Percentiles rank a stretch among this genome's conserved stretches.
Conservation (phyloP, 2,329 filamentous ascomycete genomes). For the Paracoccidioides brasiliensis region DNA sequence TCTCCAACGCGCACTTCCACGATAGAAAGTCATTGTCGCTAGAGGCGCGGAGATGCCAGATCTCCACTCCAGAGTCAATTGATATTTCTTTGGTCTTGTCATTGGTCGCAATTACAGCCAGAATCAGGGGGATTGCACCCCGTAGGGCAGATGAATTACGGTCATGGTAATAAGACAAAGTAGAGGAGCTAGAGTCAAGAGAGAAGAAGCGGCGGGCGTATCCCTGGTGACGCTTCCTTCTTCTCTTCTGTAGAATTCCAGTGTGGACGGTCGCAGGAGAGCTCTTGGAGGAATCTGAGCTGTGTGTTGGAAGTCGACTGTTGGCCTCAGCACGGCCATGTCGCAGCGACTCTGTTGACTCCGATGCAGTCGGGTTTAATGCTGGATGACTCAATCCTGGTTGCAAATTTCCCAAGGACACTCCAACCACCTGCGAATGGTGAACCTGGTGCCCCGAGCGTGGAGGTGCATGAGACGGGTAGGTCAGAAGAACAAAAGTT, state of each 20-base stretch:
- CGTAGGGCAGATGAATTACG: slow-evolving; percentile 83
- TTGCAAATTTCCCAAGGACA: neutral
- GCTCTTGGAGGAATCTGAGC: slow-evolving; percentile 15
- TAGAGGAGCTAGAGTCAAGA: slow-evolving; percentile 84
- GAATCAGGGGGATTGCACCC: slow-evolving; percentile 79
- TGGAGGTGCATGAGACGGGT: slow-evolving; percentile 56
- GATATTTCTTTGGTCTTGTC: slow-evolving; percentile 82
- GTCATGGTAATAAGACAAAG: slow-evolving; percentile 91
- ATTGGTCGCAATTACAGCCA: slow-evolving; percentile 83
- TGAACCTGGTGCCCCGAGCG: slow-evolving; percentile 32
- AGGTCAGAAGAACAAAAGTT: slow-evolving; percentile 87
- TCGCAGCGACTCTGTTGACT: slow-evolving; percentile 40
- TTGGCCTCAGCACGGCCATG: slow-evolving; percentile 17
- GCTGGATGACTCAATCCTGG: slow-evolving; percentile 23
- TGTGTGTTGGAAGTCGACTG: slow-evolving; percentile 10
- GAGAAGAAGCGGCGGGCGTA: slow-evolving; percentile 92
- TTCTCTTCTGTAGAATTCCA: slow-evolving; percentile 74
- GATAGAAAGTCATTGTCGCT: slow-evolving; percentile 74
- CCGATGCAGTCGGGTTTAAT: slow-evolving; percentile 28
- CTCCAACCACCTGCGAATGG: slow-evolving; percentile 40
- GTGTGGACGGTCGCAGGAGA: slow-evolving; percentile 54
- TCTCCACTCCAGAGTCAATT: slow-evolving; percentile 90
- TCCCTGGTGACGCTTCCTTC: slow-evolving; percentile 85
- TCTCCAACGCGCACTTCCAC: slow-evolving; percentile 78
- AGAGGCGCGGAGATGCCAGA: slow-evolving; percentile 83